Conservation (phyloP, 2,329 filamentous ascomycete genomes). For the Xylariaceae sp. region DNA sequence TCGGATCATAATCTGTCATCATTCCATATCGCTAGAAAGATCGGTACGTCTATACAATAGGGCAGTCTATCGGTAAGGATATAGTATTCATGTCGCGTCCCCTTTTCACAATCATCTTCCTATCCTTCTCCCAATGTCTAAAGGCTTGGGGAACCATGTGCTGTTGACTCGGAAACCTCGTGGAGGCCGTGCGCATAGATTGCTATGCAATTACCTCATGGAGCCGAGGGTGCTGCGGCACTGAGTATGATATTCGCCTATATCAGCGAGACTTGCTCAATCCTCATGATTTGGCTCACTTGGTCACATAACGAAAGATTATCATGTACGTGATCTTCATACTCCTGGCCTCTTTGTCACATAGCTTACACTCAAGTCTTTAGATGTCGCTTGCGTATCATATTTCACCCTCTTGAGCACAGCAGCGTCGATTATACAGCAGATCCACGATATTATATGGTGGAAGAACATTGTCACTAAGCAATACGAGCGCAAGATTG, state of each 20-base stretch:
- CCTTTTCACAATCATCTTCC: too few species aligned
- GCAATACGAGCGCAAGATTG: slow-evolving; percentile 15
- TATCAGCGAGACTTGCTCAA: slow-evolving; percentile 10
- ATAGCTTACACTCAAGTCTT: background rate
- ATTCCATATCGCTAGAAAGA: too few species aligned
- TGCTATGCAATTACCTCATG: slow-evolving; percentile 13
- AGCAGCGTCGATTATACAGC: slow-evolving; percentile 21
- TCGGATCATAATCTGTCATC: too few species aligned
- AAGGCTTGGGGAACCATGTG: too few species aligned
- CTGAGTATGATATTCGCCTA: slow-evolving; percentile 11
- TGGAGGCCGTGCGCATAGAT: too few species aligned
- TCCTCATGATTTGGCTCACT: slow-evolving; percentile 23
- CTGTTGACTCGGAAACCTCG: too few species aligned
- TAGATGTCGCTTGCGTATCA: slow-evolving; percentile 23
- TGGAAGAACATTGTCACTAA: slow-evolving; percentile 14
- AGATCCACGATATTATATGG: slow-evolving; percentile 18
- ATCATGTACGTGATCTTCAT: slow-evolving; percentile 17
- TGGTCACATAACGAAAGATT: slow-evolving; percentile 23
- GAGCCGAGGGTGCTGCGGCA: slow-evolving; percentile 15
- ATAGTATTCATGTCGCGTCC: too few species aligned
- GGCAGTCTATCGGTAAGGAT: too few species aligned
- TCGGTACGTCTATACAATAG: too few species aligned
- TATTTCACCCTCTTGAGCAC: slow-evolving; percentile 21
- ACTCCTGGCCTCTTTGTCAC: background rate
- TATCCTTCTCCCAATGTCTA: too few species aligned